Percentiles rank a stretch among this genome's conserved stretches.
Evolutionary conservation across 176 grass and related monocot genomes (phyloP).

Genomic region (Puccinellia tenuiflora): DNA sequence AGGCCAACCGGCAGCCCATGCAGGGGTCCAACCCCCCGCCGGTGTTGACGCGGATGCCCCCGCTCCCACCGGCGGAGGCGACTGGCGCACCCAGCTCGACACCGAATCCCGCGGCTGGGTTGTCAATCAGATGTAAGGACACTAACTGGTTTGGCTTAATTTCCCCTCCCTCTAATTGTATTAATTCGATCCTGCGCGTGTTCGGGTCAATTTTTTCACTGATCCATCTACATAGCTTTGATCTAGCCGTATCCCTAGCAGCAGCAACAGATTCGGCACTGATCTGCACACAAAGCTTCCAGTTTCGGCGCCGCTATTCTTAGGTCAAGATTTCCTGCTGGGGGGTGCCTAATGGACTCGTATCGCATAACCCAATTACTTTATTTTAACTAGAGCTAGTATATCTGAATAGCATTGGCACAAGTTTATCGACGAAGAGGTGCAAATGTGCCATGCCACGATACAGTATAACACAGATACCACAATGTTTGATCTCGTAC

Average conservation of each 20-base stretch:
- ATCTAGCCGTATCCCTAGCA: neutral
- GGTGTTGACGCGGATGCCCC: neutral
- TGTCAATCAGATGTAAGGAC: neutral
- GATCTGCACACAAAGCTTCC: neutral
- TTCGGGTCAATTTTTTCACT: neutral
- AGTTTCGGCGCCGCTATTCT: neutral
- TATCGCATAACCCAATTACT: neutral
- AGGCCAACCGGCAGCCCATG: neutral
- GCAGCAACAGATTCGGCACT: neutral
- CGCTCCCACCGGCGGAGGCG: neutral
- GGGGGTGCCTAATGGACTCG: neutral
- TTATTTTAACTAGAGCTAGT: neutral
- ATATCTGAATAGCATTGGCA: neutral
- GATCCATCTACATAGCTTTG: neutral
- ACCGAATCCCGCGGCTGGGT: neutral
- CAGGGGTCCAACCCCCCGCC: neutral
- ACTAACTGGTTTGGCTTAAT: neutral
- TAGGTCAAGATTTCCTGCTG: neutral
- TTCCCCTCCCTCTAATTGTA: neutral
- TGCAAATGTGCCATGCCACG: neutral
- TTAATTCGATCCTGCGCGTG: neutral
- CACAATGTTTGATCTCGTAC: neutral
- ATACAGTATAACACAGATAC: neutral
- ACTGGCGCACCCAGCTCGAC: neutral
- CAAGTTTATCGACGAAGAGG: neutral